Evolutionary conservation across 2,329 filamentous ascomycete genomes (phyloP), one percentile per base, ranked within the genome.

Genomic region (Teratosphaeria epicoccoides): DNA sequence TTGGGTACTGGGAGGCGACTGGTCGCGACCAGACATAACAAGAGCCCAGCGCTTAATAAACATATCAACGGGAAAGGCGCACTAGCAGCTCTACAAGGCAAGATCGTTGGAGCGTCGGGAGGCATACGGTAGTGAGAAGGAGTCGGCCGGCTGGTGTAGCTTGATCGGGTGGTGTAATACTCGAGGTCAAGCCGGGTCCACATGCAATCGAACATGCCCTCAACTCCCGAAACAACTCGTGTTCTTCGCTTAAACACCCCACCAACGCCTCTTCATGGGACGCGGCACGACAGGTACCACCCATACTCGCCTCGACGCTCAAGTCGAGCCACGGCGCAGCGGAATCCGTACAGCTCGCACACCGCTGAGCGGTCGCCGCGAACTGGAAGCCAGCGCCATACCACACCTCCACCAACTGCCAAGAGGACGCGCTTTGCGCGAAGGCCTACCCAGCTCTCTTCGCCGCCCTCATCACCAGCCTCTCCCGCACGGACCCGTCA

Each of bases 261-360:
- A 55, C 78, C 79, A 40, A 82, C 85, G 51, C 86, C 86, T 46
- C 78, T 78, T 53, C 78, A 82, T 63, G 85, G 85, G 46, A 52
- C 69, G 33, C 81, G 76, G 61, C 74, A 76, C 58, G 85, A 90
- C 68, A 71, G 75, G 56, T 89, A 83, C 75, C 79, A 87, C 63
- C 85, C 85, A 44, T 89, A 82, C 64, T 81, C 83, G 50, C 57
- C 59, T 26, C 62, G 63, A 29, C 58, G 63, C 14, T 64, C 60
- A 4, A 63, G 52, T 29, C 52, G 63, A 24, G 56, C 47, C 45
- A 58, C 63, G 12, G 57, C 62, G 54, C 69, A 74, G 52, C 52
- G 53, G 60, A 62, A 76, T 75, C 67, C 83, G 60, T 71, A 55
- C 60, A 64, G 57, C 67, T 68, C 63, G 57, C 62, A 62, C 64